Evolutionary conservation across 2,329 filamentous ascomycete species (phyloP), one percentile per base, ranked within the genome.

Genomic region (Monosporascus sp.): DNA sequence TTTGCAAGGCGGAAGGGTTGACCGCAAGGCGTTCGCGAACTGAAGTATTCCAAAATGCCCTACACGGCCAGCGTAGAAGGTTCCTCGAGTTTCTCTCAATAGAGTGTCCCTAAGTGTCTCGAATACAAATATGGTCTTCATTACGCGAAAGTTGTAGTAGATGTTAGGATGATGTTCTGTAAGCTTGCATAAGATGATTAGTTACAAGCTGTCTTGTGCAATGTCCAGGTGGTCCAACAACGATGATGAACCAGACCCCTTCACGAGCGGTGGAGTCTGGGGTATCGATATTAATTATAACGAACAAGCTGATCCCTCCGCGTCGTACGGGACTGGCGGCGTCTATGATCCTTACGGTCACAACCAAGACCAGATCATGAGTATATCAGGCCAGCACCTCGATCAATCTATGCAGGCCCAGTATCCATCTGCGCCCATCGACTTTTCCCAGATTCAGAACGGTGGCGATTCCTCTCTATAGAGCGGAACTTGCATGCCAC

Each of bases 271-370:
- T 41, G 17, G 1, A 8, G 38, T 11, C 17, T 41, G 38, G 38
- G 38, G 1, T 9, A 41, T 41, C 7, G 9, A 17, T 22, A 8
- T 7, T 8, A 4, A 16, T 26, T n/a, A 19, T 5, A 4, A 19
- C 19, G 38, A 11, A 20, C 19, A 41, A n/a, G 4, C 7, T 1
- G 0, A 5, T 20, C 3, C 5, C 1, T 5, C 17, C 1, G 3
- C 17, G 3, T 20, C 19, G 1, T 19, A 41, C 17, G 38, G 7
- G 9, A 3, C 7, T n/a, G 8, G 19, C 9, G 8, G 19, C 9
- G 1, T 5, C 17, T 1, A 1, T 2, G 19, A 41, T 3, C 17
- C 6, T 8, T 41, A n/a, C 38, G 3, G 3, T 5, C 17, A 41
- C 1, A 20, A 19, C 6, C 38, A 41, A 41, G 6, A 7, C 38